A percentile compares a stretch with the other conserved stretches of the same genome.
phyloP scores from a whole-genome alignment of 192 early-diverging fungal species.

The Backusella sp. region DNA sequence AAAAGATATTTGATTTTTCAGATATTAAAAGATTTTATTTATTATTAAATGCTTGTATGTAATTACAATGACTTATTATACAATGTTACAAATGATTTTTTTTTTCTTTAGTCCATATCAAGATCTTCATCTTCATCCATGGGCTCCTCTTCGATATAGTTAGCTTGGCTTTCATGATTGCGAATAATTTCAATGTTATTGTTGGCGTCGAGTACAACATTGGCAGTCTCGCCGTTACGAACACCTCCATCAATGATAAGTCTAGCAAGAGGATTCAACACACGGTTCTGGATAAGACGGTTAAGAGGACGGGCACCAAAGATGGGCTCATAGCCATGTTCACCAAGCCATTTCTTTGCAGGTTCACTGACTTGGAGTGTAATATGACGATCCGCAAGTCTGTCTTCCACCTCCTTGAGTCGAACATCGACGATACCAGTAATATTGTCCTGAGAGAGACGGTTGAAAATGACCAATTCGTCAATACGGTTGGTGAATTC shows the following conservation, averaged over 20 bases:
- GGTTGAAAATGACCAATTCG: constrained; percentile 79
- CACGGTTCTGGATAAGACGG: constrained; percentile 78
- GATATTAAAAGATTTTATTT: neutral
- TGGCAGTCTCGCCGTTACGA: constrained; percentile 44
- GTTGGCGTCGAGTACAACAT: constrained; percentile 27
- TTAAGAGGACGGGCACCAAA: constrained; percentile 95
- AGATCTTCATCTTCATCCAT: constrained; percentile 27
- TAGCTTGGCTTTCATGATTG: constrained; percentile 36
- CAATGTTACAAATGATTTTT: neutral
- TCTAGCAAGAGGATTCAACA: constrained; percentile 53
- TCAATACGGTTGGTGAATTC: constrained; percentile 83
- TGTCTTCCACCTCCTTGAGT: constrained; percentile 60
- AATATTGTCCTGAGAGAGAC: constrained; percentile 63
- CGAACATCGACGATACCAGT: constrained; percentile 76
- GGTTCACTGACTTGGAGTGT: constrained; percentile 62
- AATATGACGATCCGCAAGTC: constrained; percentile 79
- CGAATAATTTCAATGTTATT: constrained; percentile 33
- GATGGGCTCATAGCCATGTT: constrained; percentile 83
- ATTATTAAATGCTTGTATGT: neutral
- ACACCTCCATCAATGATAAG: constrained; percentile 53
- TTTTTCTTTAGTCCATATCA: constrained; percentile 22
- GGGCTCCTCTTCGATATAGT: constrained; percentile 30
- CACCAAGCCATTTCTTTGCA: constrained; percentile 76
- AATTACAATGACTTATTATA: constrained; percentile 1
- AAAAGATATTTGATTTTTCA: neutral